These are phyloP conservation scores for Globisporangium cylindrosporum DNA, from an alignment of 352 stramenopile genomes.

Conservation along the genomic window DNA sequence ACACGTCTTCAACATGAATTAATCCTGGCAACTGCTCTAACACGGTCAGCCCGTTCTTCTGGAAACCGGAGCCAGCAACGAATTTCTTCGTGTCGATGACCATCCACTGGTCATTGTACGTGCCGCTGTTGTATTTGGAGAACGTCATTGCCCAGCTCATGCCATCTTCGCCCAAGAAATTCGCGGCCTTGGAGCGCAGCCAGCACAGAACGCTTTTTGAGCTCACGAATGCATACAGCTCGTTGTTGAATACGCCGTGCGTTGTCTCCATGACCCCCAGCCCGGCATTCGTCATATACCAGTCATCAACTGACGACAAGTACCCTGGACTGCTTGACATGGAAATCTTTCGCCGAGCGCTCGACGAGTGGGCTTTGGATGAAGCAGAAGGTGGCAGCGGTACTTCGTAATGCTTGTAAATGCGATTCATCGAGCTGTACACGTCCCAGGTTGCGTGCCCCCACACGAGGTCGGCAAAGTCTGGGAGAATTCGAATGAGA, in stretches of 20 bases:
- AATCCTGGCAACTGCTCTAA: constrained; percentile 72
- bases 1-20: constrained; percentile 57
- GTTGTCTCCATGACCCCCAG: constrained; percentile 70
- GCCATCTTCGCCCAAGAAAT: constrained; percentile 41
- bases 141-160: constrained; percentile 46
- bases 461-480: constrained; percentile 61
- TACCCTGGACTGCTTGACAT: constrained; percentile 80
- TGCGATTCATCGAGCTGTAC: constrained; percentile 70
- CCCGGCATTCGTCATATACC: constrained; percentile 63
- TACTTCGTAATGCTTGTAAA: constrained; percentile 83
- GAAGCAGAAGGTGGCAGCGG: constrained; percentile 26
- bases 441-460: constrained; percentile 72
- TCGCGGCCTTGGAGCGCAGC: constrained; percentile 56
- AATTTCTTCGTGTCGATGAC: constrained; percentile 68
- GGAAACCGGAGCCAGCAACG: constrained; percentile 35
- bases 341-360: constrained; percentile 38
- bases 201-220: constrained; percentile 61
- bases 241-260: constrained; percentile 55
- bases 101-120: constrained; percentile 89
- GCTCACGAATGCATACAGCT: constrained; percentile 48
- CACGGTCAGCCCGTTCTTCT: constrained; percentile 44
- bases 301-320: constrained; percentile 77
- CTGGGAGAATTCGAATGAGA: constrained; percentile 57
- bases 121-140: constrained; percentile 61
- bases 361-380: not conserved